Evolutionary conservation across 257 asterid species (phyloP).

Genomic region (Lycium ferocissimum): DNA sequence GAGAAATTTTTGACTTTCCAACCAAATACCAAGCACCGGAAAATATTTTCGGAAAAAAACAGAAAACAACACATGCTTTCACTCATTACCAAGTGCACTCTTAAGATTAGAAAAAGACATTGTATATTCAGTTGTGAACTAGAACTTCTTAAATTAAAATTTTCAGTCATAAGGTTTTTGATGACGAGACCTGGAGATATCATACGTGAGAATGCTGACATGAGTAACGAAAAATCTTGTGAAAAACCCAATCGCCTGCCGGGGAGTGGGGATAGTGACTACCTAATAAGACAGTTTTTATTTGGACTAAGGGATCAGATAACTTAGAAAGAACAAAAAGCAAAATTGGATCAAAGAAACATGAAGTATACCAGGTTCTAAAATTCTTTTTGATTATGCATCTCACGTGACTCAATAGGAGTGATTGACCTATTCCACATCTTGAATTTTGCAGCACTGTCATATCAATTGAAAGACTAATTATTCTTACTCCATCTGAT

Average conservation of each 20-base stretch:
- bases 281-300: no score
- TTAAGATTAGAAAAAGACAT: not conserved
- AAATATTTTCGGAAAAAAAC: not conserved
- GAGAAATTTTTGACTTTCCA: not conserved
- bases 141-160: not conserved
- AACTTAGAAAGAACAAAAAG: not conserved
- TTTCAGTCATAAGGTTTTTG: not conserved
- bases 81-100: not conserved
- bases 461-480: not conserved
- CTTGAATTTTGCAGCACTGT: not conserved
- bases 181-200: no score
- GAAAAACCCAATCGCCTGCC: no score
- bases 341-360: not conserved
- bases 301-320: not conserved
- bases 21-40: not conserved
- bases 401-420: not conserved
- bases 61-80: not conserved
- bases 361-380: not conserved
- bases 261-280: no score
- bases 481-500: not conserved
- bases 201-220: no score
- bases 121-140: not conserved
- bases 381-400: not conserved
- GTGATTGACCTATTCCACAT: not conserved
- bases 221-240: no score